Base-by-base conservation (phyloP, 2,329 filamentous ascomycete species). In the Madurella mycetomatis region DNA sequence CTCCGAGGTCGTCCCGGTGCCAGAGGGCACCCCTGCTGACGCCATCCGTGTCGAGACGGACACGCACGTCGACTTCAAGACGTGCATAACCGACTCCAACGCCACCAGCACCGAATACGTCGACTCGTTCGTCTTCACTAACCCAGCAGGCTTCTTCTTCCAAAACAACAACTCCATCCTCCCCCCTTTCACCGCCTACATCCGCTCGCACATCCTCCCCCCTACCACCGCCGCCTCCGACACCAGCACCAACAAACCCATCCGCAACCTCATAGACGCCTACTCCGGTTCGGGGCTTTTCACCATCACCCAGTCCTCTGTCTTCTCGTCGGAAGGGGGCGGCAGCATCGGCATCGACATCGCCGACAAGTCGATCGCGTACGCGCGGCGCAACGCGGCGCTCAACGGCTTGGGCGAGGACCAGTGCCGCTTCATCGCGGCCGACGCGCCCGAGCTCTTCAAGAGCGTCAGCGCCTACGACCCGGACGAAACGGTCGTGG, bases 91-190 rank as follows among this genome's bases (percentile, higher is more conserved):
- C 4, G 85, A 96, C 73, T 83, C 84, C 69, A 95, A 92, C 61
- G 87, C 82, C 60, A 88, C 80, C 48, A 86, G 88, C 3, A 92
- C 88, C 31, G 94, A 99, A 71, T 96, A 95, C 72, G 82, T 99
- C 59, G 90, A 87, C 66, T 75, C 84, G 9, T 94, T 87, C 75
- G 77, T 85, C 66, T 96, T 99, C 74, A 86, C 86, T 69, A 97
- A 95, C 74, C 90, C 88, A 2, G 94, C 94, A 11, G 92, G 92
- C 56, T 85, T 90, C 49, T 99, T 99, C 76, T 99, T 99, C 82
- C 94, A 99, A 69, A 99, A 99, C 79, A 99, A 99, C 81, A 97
- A 97, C 77, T 95, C 91, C 52, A 97, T 99, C 72, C 85, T 99
- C 19, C 84, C 89, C 31, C 74, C 77, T 15, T 95, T 97, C 72